Conservation (phyloP, 2,329 filamentous ascomycete genomes). For the Sarocladium brachiariae region DNA sequence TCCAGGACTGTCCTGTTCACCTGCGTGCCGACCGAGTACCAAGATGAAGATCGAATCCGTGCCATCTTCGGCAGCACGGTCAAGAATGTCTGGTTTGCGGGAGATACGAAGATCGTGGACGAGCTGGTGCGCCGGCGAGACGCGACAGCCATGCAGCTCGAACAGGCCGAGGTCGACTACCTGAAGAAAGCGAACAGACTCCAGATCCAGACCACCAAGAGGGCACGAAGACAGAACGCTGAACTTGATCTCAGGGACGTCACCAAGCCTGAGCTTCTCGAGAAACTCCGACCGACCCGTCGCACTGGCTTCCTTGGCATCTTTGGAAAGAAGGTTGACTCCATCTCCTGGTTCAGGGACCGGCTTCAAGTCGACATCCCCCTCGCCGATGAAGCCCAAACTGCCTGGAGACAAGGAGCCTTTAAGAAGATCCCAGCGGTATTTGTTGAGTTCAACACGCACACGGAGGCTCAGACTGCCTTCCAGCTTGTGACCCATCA, state of each 20-base stretch:
- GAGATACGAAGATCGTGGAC: constrained; percentile 64
- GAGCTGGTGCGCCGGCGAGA: constrained; percentile 72
- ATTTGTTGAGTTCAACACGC: constrained; percentile 82
- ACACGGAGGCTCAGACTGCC: constrained; percentile 78
- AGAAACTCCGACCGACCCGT: constrained; percentile 64
- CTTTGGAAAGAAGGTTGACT: constrained; percentile 65
- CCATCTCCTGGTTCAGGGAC: constrained; percentile 73
- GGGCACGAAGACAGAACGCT: constrained; percentile 16
- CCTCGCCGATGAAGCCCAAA: constrained; percentile 57
- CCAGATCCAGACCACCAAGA: constrained; percentile 26
- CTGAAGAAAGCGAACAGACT: constrained; percentile 52
- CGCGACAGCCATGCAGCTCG: constrained; percentile 67
- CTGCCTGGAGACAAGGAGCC: constrained; percentile 56
- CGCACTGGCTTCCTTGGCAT: constrained; percentile 56
- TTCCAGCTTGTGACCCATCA: constrained; percentile 80
- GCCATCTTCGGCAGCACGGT: constrained; percentile 69
- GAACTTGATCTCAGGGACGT: constrained; percentile 52
- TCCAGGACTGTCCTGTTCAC: constrained; percentile 88
- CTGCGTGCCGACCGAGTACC: constrained; percentile 70
- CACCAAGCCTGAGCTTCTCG: constrained; percentile 59
- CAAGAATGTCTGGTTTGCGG: constrained; percentile 75
- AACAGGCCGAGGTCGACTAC: constrained; percentile 73
- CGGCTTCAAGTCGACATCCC: constrained; percentile 49
- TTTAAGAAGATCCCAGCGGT: constrained; percentile 62
- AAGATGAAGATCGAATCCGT: constrained; percentile 64